Evolutionary conservation across 2,329 filamentous ascomycete species (phyloP).

Genomic region (Canariomyces notabilis): DNA sequence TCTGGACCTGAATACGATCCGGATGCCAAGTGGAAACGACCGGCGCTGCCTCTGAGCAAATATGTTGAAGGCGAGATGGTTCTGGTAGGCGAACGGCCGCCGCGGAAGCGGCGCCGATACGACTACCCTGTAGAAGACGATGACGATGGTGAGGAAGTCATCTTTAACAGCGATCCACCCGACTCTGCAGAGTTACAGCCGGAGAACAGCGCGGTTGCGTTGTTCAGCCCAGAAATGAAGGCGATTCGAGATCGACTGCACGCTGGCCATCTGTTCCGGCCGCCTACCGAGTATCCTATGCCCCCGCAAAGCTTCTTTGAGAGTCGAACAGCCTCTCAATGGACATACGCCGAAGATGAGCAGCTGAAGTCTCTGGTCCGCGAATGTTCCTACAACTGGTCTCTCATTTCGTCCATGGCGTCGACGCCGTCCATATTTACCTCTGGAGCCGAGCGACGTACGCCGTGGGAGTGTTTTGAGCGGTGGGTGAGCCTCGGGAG

Average conservation of each 20-base stretch:
- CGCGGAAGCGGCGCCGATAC: conserved; percentile 75
- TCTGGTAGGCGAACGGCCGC: conserved; percentile 59
- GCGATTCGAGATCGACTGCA: conserved; percentile 84
- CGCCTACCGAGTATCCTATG: conserved; percentile 88
- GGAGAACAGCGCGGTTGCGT: conserved; percentile 69
- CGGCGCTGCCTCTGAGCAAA: conserved; percentile 80
- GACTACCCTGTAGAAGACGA: conserved; percentile 68
- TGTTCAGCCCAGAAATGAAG: conserved; percentile 88
- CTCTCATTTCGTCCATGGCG: conserved; percentile 79
- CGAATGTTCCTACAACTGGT: conserved; percentile 97
- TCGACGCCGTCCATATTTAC: conserved; percentile 68
- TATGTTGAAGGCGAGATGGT: conserved; percentile 78
- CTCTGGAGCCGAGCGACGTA: conserved; percentile 84
- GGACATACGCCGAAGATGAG: conserved; percentile 86
- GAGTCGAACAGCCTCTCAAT: conserved; percentile 78
- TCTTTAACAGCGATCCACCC: conserved; percentile 32
- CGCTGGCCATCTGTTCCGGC: conserved; percentile 86
- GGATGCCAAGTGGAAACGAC: conserved; percentile 67
- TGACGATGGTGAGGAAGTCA: conserved; percentile 38
- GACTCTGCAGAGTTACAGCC: conserved; percentile 50
- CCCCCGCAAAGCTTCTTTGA: conserved; percentile 89
- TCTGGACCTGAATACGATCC: conserved; percentile 56
- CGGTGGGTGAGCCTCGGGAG: conserved; percentile 89
- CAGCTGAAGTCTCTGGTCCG: conserved; percentile 79
- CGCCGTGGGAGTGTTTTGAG: conserved; percentile 98